Evolutionary conservation across 257 asterid genomes (phyloP).

Genomic region (Solanum peruvianum): DNA sequence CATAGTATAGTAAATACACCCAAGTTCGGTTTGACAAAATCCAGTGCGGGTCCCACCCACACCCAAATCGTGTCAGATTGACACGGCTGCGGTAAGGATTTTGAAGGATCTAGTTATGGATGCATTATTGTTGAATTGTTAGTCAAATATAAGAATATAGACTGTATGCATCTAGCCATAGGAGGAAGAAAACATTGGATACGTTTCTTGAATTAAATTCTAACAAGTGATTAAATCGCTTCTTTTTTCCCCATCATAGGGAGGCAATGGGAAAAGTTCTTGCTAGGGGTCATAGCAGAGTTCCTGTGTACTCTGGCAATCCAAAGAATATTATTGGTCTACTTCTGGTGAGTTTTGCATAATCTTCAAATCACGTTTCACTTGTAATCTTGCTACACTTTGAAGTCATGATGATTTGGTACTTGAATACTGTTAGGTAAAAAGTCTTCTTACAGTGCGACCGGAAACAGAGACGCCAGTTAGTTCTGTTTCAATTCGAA

Average conservation of each 20-base stretch:
- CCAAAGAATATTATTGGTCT: slow-evolving; percentile 73
- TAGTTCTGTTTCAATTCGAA: slow-evolving; percentile 73
- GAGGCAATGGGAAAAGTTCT: slow-evolving; percentile 85
- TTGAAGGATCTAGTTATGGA: not conserved
- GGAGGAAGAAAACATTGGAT: not conserved
- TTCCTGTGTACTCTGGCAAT: slow-evolving; percentile 81
- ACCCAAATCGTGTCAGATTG: not conserved
- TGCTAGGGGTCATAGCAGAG: slow-evolving; percentile 94
- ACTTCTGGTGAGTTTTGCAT: slow-evolving; percentile 40
- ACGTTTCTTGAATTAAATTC: not conserved
- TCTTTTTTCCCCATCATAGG: slow-evolving; percentile 28
- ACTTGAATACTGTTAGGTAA: slow-evolving; percentile 33
- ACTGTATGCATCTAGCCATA: not conserved
- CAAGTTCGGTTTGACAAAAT: not conserved
- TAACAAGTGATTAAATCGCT: not conserved
- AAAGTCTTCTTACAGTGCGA: slow-evolving; percentile 81
- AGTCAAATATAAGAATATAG: not conserved
- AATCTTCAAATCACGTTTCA: not conserved
- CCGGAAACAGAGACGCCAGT: slow-evolving; percentile 90
- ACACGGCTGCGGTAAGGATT: not conserved
- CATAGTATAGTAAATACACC: not conserved
- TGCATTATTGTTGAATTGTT: not conserved
- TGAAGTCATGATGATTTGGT: not conserved
- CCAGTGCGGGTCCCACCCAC: not conserved
- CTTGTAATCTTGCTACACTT: not conserved